phyloP scores from a whole-genome alignment of 306 rosid species.

The Medicago lupulina region DNA sequence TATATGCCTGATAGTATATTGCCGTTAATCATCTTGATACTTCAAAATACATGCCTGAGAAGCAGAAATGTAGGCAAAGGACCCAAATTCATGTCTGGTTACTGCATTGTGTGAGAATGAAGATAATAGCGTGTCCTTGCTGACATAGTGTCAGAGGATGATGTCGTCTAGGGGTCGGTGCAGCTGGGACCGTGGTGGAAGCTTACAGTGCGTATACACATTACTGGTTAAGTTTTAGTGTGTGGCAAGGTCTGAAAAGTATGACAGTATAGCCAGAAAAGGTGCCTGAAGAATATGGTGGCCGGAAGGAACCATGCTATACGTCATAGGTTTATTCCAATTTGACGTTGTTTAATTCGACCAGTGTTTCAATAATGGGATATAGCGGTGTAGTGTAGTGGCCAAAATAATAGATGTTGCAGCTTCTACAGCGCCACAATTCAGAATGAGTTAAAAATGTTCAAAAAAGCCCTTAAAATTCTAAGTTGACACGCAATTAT shows the following conservation, averaged over 20 bases:
- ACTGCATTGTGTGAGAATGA: constrained; percentile 2
- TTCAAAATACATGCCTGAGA: constrained; percentile 7
- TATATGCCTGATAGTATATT: not conserved
- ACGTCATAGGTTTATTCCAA: too few relatives aligned
- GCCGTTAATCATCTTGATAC: constrained; percentile 2
- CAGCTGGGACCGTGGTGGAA: not conserved
- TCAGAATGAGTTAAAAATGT: not conserved
- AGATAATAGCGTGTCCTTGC: not conserved
- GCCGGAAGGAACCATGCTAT: not conserved
- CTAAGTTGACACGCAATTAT: not conserved
- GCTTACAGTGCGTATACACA: not conserved
- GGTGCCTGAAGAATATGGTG: not conserved
- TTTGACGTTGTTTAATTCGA: not conserved
- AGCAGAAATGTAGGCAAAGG: constrained; percentile 5
- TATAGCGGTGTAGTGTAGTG: not conserved
- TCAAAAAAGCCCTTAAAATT: constrained; percentile 2
- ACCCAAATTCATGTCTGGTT: not conserved
- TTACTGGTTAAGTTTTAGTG: not conserved
- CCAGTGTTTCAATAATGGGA: not conserved
- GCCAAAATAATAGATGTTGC: not conserved
- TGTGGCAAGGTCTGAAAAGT: not conserved
- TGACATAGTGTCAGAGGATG: not conserved
- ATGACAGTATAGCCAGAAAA: constrained; percentile 1
- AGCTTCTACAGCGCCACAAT: not conserved
- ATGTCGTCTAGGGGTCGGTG: not conserved